Evolutionary conservation across 345 rosid genomes (phyloP).

Genomic region (Rhizophora mangle): DNA sequence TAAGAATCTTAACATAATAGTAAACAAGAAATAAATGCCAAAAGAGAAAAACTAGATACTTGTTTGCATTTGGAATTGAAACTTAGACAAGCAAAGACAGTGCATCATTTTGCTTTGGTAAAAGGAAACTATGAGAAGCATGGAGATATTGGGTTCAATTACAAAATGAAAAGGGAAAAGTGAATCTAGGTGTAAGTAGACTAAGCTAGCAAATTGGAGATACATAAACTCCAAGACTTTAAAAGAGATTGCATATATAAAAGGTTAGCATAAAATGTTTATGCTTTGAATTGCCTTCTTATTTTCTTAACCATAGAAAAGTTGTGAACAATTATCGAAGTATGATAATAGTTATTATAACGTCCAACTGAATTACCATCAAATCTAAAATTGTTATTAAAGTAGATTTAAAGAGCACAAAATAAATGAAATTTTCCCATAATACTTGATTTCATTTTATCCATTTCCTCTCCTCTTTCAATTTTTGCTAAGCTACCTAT

Average conservation of each 20-base stretch:
- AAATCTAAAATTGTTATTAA: too few species aligned
- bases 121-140: too few species aligned
- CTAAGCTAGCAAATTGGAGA: neutral
- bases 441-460: conserved; percentile 52
- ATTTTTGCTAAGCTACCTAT: conserved; percentile 68
- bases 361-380: too few species aligned
- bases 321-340: too few species aligned
- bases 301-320: neutral
- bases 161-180: neutral
- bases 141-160: too few species aligned
- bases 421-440: neutral
- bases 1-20: neutral
- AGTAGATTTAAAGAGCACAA: too few species aligned
- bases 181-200: neutral
- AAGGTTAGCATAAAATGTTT: neutral
- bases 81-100: too few species aligned
- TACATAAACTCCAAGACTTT: neutral
- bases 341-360: too few species aligned
- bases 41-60: neutral
- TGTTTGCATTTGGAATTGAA: neutral
- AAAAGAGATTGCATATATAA: neutral
- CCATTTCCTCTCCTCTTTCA: conserved; percentile 53
- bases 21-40: neutral
- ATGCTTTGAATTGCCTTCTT: neutral
- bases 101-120: too few species aligned